Percentiles rank a stretch among this genome's conserved stretches.
Evolutionary conservation across 2,329 filamentous ascomycete genomes (phyloP).

Genomic region (Rutstroemia sydowiana): DNA sequence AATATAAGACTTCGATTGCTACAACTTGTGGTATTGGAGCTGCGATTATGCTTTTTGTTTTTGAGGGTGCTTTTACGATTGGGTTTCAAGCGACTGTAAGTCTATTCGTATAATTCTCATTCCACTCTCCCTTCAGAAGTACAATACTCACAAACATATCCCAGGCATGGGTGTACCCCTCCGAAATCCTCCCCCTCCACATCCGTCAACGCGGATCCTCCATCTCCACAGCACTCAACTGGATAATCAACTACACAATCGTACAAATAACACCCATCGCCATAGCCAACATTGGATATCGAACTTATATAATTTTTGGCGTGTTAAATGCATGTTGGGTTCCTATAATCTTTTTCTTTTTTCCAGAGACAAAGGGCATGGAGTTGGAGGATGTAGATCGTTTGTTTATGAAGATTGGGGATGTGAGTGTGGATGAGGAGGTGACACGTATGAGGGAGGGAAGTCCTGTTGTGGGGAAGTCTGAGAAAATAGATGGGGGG

Average conservation of each 20-base stretch:
- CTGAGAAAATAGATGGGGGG: no score
- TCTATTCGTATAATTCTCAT: background rate
- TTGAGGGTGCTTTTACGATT: conserved; percentile 52
- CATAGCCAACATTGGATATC: conserved; percentile 38
- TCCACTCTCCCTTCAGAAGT: background rate
- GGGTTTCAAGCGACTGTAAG: conserved; percentile 51
- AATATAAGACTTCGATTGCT: conserved; percentile 30
- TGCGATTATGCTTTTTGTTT: conserved; percentile 48
- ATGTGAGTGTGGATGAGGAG: background rate
- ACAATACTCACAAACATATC: background rate
- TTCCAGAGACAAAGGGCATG: conserved; percentile 57
- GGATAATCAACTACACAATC: conserved; percentile 47
- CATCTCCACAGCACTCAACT: conserved; percentile 45
- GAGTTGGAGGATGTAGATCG: conserved; percentile 55
- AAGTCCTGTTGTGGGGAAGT: no score
- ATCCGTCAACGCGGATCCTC: conserved; percentile 54
- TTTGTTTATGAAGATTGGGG: background rate
- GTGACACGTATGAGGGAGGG: no score
- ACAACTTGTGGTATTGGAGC: conserved; percentile 33
- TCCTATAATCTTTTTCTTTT: conserved; percentile 54
- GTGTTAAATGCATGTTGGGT: conserved; percentile 28
- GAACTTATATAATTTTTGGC: conserved; percentile 32
- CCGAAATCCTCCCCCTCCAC: conserved; percentile 51
- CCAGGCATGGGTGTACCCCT: conserved; percentile 47
- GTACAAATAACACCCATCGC: conserved; percentile 33